Base-by-base conservation (phyloP, 768 basidiomycete genomes). In the Sutorius australiensis region DNA sequence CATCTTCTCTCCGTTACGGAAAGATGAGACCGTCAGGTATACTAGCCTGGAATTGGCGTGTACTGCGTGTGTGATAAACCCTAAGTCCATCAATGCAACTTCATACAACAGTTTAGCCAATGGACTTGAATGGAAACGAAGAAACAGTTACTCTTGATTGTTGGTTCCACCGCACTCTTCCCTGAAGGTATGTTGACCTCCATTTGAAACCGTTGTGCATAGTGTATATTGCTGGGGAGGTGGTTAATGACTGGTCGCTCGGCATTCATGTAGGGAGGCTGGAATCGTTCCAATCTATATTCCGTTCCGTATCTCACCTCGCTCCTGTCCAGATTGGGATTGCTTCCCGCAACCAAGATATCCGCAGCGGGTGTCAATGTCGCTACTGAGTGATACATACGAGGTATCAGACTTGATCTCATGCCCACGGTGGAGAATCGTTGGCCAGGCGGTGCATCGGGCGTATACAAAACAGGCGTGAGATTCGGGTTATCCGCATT, bases 281-380 rank as follows among this genome's bases (percentile, higher is more conserved):
- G 78, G 58, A 95, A 76, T 79, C 86, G 84, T 66, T 97, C 94
- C 31, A 92, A 87, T 46, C 92, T 78, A 66, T 95, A 95, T 67
- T 95, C 91, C 16, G 92, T 92, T 30, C 85, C 83, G 64, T 88
- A 94, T 64, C 74, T 73, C 38, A 80, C 60, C 59, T 82, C 85
- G 60, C 84, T 89, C 48, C 87, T 73, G 67, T 92, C 89, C 53
- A 91, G 67, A 67, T 92, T 92, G 24, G 90, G 90, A 62, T 90
- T 92, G 54, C 88, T 89, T 32, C 89, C 89, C 17, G 89, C 84
- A 51, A 92, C 82, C 84, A 92, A 81, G 46, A 92, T 69, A 47
- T 80, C 77, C 3, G 84, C 90, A 30, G 71, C 73, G 7, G 89
- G 89, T 8, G 87, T 86, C 61, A 91, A 70, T 14, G 85, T 89